These are phyloP conservation scores for Cystobasidium onofrii DNA, from an alignment of 768 basidiomycete species.

Conservation along the genomic window DNA sequence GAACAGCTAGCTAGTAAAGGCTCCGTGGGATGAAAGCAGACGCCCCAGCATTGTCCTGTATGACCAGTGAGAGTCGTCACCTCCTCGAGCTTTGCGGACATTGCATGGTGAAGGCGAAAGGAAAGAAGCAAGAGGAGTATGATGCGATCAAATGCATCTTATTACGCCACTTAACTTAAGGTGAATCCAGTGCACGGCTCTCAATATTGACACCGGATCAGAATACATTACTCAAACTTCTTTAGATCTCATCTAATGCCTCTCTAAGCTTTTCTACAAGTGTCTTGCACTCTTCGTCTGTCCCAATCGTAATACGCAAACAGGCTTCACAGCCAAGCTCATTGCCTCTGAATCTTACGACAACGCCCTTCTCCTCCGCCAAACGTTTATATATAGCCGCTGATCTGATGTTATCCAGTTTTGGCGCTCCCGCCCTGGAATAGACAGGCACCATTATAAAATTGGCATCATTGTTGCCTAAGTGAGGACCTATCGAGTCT, in stretches of 20 bases:
- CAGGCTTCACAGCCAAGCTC: slow-evolving; percentile 82
- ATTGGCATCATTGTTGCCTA: slow-evolving; percentile 82
- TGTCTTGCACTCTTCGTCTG: slow-evolving; percentile 63
- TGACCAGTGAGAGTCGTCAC: slow-evolving; percentile 24
- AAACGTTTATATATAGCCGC: slow-evolving; percentile 63
- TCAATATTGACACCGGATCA: not conserved
- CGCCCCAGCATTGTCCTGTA: slow-evolving; percentile 53
- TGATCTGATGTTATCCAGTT: slow-evolving; percentile 57
- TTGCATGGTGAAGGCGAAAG: not conserved
- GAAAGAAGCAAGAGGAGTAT: not conserved
- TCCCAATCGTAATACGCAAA: slow-evolving; percentile 81
- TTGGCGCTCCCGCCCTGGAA: slow-evolving; percentile 49
- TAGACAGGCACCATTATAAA: slow-evolving; percentile 77
- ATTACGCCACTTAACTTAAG: no score
- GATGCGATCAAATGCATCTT: no score
- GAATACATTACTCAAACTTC: not conserved
- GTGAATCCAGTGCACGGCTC: no score
- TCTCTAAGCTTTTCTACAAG: slow-evolving; percentile 55
- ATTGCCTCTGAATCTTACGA: slow-evolving; percentile 78
- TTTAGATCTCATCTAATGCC: slow-evolving; percentile 30
- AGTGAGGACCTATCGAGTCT: slow-evolving; percentile 51
- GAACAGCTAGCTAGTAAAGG: slow-evolving; percentile 86
- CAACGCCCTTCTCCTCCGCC: slow-evolving; percentile 76
- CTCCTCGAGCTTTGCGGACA: slow-evolving; percentile 12
- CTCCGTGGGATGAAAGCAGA: slow-evolving; percentile 77